A percentile compares a stretch with the other conserved stretches of the same genome.
These are phyloP conservation scores for Sordaria brevicollis DNA, from an alignment of 495 filamentous ascomycete species.

Conservation along the genomic window DNA sequence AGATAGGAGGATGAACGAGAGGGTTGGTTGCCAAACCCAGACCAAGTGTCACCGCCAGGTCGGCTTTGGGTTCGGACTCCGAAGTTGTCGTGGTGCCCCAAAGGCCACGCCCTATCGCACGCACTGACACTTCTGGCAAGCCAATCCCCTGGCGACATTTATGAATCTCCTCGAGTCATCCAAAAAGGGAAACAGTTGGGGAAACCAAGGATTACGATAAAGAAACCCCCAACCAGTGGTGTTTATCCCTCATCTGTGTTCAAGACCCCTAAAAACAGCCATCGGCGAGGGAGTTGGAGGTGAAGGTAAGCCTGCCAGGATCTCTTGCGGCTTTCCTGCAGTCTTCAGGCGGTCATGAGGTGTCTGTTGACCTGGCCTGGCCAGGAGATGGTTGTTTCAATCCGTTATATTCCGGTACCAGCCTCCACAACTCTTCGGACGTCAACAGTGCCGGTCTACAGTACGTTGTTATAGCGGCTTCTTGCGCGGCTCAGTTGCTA, in stretches of 20 bases:
- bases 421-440: not conserved
- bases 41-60: not conserved
- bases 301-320: not conserved
- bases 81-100: not conserved
- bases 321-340: not conserved
- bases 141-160: not conserved
- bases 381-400: not conserved
- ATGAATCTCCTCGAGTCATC: not conserved
- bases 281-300: not conserved
- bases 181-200: not conserved
- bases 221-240: not conserved
- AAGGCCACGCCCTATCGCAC: not conserved
- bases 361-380: not conserved
- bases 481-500: not conserved
- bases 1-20: not conserved
- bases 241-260: not conserved
- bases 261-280: not conserved
- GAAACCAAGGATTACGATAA: not conserved
- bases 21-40: not conserved
- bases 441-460: not conserved
- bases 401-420: not conserved
- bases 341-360: not conserved
- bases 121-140: not conserved
- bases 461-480: not conserved
- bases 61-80: not conserved